Evolutionary conservation across 768 basidiomycete genomes (phyloP).

Genomic region (Auriscalpium orientale): DNA sequence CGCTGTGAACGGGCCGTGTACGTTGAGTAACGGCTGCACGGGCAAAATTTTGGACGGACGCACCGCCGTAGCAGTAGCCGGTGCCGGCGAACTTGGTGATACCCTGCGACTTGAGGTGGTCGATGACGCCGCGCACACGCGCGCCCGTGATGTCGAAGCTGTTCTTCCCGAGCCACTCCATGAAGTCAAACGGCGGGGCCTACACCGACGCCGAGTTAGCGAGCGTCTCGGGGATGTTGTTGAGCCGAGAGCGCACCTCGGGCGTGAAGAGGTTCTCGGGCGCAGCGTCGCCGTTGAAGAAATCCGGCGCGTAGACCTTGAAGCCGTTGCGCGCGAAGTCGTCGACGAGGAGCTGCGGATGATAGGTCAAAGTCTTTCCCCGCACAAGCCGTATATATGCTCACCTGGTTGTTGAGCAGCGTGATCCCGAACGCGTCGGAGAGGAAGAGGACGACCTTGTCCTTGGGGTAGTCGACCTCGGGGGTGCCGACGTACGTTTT

Average conservation of each 20-base stretch:
- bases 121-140: constrained; percentile 18
- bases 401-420: constrained; percentile 24
- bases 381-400: background rate
- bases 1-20: background rate
- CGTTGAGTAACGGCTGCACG: background rate
- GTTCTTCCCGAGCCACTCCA: constrained; percentile 13
- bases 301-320: background rate
- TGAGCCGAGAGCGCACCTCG: constrained; percentile 7
- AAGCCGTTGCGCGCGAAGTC: background rate
- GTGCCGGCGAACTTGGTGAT: constrained; percentile 21
- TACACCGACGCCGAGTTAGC: background rate
- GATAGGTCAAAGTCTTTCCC: constrained; percentile 8
- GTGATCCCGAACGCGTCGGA: constrained; percentile 25
- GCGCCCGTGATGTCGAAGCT: constrained; percentile 11
- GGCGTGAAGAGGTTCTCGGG: constrained; percentile 12
- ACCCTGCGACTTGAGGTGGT: constrained; percentile 23
- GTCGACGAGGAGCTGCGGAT: background rate
- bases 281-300: constrained; percentile 3
- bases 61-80: constrained; percentile 23
- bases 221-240: background rate
- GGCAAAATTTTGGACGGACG: background rate
- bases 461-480: constrained; percentile 24
- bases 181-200: background rate
- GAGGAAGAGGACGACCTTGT: constrained; percentile 31
- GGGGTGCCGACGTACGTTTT: constrained; percentile 36